Evolutionary conservation across 805 yeast species (phyloP).

Genomic region (Suhomyces xylopsoci): DNA sequence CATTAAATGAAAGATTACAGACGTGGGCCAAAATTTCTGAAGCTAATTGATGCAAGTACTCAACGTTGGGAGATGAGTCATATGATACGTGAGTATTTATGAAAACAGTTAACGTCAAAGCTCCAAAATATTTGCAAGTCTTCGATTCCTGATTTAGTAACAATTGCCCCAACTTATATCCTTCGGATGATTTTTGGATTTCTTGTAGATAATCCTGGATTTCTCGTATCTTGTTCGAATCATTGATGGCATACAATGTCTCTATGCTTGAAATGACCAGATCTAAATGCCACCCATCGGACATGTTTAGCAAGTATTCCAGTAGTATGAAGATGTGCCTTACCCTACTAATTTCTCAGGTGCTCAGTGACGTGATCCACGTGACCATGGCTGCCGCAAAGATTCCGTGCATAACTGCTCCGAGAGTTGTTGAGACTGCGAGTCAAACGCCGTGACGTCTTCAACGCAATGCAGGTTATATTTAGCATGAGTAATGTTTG

Average conservation of each 20-base stretch:
- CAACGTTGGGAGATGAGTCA: background rate
- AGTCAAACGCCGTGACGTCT: background rate
- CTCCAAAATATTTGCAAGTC: conserved; percentile 73
- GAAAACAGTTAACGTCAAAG: conserved; percentile 69
- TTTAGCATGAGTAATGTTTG: background rate
- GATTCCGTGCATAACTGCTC: background rate
- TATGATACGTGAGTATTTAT: conserved; percentile 31
- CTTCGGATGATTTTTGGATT: conserved; percentile 55
- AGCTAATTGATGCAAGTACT: background rate
- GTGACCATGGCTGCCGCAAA: background rate
- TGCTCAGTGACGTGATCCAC: background rate
- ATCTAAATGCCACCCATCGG: conserved; percentile 5
- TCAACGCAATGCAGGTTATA: background rate
- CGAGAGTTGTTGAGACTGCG: background rate
- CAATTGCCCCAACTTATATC: conserved; percentile 54
- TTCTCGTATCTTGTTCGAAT: conserved; percentile 34
- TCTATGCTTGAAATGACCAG: conserved; percentile 26
- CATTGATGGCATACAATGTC: conserved; percentile 39
- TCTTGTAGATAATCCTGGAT: conserved; percentile 57
- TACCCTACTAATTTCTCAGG: background rate
- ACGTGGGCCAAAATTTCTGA: conserved; percentile 7
- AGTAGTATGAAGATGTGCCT: background rate
- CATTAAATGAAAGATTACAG: conserved; percentile 4
- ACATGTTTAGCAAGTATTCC: background rate
- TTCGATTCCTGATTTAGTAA: conserved; percentile 42